Percentiles rank a stretch among this genome's conserved stretches.
Evolutionary conservation across 495 filamentous ascomycete species (phyloP).

Genomic region (Cercophora samala): DNA sequence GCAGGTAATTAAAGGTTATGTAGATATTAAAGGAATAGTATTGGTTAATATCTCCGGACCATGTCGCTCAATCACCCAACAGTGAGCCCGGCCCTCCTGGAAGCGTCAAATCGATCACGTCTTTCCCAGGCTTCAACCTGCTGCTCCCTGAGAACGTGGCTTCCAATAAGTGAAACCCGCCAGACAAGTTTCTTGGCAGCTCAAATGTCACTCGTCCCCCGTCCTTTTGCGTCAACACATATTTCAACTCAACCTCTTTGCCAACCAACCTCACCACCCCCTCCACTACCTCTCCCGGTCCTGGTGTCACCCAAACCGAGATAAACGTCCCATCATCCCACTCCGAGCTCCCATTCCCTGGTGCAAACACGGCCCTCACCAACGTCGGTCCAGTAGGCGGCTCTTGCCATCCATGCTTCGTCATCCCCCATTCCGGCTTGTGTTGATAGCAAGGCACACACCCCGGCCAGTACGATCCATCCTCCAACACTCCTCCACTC

Average conservation of each 20-base stretch:
- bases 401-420: slow-evolving; percentile 21
- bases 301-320: slow-evolving; percentile 8
- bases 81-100: background rate
- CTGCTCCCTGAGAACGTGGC: slow-evolving; percentile 7
- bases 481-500: slow-evolving; percentile 17
- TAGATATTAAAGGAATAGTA: too few relatives aligned
- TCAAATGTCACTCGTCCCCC: background rate
- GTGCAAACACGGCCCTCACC: slow-evolving; percentile 10
- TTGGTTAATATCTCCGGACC: too few relatives aligned
- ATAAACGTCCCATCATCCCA: slow-evolving; percentile 1
- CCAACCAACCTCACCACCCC: slow-evolving; percentile 8
- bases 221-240: background rate
- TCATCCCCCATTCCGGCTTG: slow-evolving; percentile 17
- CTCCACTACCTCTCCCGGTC: slow-evolving; percentile 14
- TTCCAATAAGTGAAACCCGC: background rate
- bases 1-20: too few relatives aligned
- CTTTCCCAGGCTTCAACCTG: slow-evolving; percentile 8
- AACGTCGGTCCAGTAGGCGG: slow-evolving; percentile 22
- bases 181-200: slow-evolving; percentile 2
- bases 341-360: background rate
- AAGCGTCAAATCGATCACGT: background rate
- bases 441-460: slow-evolving; percentile 23
- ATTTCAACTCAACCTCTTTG: background rate
- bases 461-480: slow-evolving; percentile 23
- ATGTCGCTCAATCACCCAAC: slow-evolving; percentile 4